Percentiles rank a stretch among this genome's conserved stretches.
phyloP scores from a whole-genome alignment of 805 yeast species.

The Kazachstania martiniae region DNA sequence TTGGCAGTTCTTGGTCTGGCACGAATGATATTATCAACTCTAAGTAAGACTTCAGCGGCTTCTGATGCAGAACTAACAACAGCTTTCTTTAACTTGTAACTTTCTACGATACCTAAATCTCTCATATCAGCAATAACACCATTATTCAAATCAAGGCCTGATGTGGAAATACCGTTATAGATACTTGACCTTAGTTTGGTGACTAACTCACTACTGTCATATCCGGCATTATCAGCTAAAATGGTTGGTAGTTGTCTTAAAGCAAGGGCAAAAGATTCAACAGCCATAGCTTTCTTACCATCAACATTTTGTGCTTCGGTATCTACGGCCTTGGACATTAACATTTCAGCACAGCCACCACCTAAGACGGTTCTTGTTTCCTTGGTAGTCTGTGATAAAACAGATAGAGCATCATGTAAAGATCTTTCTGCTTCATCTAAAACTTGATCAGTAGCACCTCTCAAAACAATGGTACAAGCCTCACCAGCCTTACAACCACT shows the following conservation, averaged over 20 bases:
- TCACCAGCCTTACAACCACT: constrained; percentile 94
- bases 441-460: constrained; percentile 97
- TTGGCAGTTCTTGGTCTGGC: constrained; percentile 97
- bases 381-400: constrained; percentile 84
- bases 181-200: constrained; percentile 75
- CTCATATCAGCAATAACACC: constrained; percentile 92
- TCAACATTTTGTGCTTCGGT: constrained; percentile 82
- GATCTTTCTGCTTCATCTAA: constrained; percentile 96
- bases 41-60: constrained; percentile 89
- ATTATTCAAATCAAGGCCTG: constrained; percentile 78
- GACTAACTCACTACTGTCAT: constrained; percentile 85
- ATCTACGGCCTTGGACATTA: constrained; percentile 95
- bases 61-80: constrained; percentile 95
- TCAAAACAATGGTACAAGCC: constrained; percentile 89
- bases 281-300: constrained; percentile 89
- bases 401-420: constrained; percentile 91
- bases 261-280: constrained; percentile 90
- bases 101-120: constrained; percentile 85
- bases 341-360: constrained; percentile 92
- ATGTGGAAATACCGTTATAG: constrained; percentile 83
- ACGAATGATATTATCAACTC: constrained; percentile 94
- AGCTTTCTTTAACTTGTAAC: constrained; percentile 82
- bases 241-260: constrained; percentile 91
- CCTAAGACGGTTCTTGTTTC: constrained; percentile 89
- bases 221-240: constrained; percentile 94